Evolutionary conservation across 148 eudicot species (phyloP).

Genomic region (Rhododendron williamsianum): DNA sequence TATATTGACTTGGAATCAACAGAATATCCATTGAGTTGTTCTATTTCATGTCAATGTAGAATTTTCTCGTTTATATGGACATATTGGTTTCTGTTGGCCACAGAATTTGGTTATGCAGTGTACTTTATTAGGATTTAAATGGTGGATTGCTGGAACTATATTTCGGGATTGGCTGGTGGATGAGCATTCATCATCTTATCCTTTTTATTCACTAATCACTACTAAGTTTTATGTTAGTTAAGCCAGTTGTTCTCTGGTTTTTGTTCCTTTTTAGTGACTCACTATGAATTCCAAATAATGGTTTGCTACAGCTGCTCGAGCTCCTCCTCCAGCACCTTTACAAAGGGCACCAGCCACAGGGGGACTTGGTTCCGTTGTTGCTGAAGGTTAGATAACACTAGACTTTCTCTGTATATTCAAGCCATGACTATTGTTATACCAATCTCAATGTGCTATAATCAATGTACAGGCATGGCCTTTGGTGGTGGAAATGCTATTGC

Average conservation of each 20-base stretch:
- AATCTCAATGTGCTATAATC: neutral
- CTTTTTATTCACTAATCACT: neutral
- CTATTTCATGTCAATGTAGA: neutral
- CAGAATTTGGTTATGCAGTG: neutral
- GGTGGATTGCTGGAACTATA: neutral
- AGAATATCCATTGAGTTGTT: neutral
- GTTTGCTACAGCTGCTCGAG: conserved; percentile 10
- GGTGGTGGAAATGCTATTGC: conserved; percentile 24
- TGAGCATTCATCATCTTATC: neutral
- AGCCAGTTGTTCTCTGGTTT: neutral
- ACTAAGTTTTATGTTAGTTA: neutral
- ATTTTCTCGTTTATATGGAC: neutral
- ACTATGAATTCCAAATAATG: neutral
- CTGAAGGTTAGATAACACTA: conserved; percentile 14
- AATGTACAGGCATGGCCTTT: conserved; percentile 21
- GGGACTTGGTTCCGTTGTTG: conserved; percentile 12
- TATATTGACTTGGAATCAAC: neutral
- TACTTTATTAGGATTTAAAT: neutral
- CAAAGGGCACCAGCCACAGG: neutral
- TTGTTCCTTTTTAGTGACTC: neutral
- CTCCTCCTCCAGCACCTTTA: conserved; percentile 10
- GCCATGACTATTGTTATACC: neutral
- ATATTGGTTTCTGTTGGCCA: neutral
- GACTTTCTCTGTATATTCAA: neutral
- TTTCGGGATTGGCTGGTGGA: neutral